Conservation (phyloP, 208 protist genomes). For the Wallacemonas sp. region DNA sequence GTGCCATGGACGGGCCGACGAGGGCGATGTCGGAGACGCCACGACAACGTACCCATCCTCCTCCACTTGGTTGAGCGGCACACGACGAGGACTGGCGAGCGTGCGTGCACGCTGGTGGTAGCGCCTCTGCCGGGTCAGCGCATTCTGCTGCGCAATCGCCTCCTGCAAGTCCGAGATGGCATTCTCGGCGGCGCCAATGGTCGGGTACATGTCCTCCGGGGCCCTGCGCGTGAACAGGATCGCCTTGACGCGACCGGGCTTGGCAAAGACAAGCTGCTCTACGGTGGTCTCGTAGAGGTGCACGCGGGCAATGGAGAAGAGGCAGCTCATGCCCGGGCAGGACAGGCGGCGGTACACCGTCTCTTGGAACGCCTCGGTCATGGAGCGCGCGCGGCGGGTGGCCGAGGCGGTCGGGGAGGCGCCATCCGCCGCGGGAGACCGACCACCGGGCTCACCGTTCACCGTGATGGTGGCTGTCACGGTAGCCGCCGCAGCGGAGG, state of each 20-base stretch:
- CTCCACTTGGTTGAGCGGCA: too few relatives aligned
- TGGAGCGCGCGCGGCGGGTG: background rate
- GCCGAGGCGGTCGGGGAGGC: background rate
- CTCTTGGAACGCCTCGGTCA: slow-evolving; percentile 10
- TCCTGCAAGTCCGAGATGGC: slow-evolving; percentile 74
- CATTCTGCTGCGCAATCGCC: slow-evolving; percentile 70
- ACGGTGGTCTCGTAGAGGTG: slow-evolving; percentile 51
- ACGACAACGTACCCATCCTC: background rate
- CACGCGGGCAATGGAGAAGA: slow-evolving; percentile 59
- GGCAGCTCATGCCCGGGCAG: slow-evolving; percentile 54
- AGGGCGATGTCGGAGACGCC: background rate
- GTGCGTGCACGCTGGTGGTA: slow-evolving; percentile 10
- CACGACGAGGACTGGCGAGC: too few relatives aligned
- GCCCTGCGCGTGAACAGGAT: slow-evolving; percentile 69
- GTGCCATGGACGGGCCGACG: background rate
- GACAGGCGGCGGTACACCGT: slow-evolving; percentile 29
- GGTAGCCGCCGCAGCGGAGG: background rate
- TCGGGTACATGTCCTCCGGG: slow-evolving; percentile 50
- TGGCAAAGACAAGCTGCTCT: slow-evolving; percentile 55
- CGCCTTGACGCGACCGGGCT: slow-evolving; percentile 47
- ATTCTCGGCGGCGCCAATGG: slow-evolving; percentile 57
- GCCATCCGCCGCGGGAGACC: background rate
- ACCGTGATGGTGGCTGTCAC: background rate
- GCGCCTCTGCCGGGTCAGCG: slow-evolving; percentile 24
- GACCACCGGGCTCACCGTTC: background rate